A percentile compares a stretch with the other conserved stretches of the same genome.
Conservation (phyloP, 768 basidiomycete species). For the Tylopilus plumbeoviolaceoides region DNA sequence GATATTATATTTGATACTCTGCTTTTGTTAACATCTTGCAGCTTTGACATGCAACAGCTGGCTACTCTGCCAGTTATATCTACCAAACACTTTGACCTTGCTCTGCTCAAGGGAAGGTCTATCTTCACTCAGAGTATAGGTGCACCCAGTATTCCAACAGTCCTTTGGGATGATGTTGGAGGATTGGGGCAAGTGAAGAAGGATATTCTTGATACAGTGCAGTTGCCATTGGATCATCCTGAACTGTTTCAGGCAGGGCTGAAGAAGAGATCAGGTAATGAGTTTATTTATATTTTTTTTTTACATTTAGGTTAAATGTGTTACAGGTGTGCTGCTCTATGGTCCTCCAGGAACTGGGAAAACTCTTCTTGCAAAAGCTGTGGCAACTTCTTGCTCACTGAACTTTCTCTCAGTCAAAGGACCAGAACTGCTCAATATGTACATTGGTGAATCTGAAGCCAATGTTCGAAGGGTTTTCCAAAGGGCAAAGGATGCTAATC, state of each 20-base stretch:
- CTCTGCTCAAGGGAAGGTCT: slow-evolving; percentile 65
- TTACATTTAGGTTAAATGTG: not conserved
- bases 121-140: slow-evolving; percentile 91
- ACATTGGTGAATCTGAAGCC: slow-evolving; percentile 97
- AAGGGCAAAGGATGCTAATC: slow-evolving; percentile 83
- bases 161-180: slow-evolving; percentile 97
- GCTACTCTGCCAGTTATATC: slow-evolving; percentile 17
- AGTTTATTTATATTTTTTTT: not conserved
- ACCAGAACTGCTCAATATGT: slow-evolving; percentile 95
- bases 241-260: slow-evolving; percentile 87
- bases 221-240: slow-evolving; percentile 85
- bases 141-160: slow-evolving; percentile 94
- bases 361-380: slow-evolving; percentile 92
- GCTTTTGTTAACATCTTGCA: not conserved
- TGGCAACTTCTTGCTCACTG: slow-evolving; percentile 90
- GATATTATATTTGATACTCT: not conserved
- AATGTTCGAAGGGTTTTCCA: slow-evolving; percentile 94
- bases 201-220: slow-evolving; percentile 95
- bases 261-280: slow-evolving; percentile 88
- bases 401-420: slow-evolving; percentile 99
- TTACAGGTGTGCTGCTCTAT: slow-evolving; percentile 80
- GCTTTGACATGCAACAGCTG: not conserved
- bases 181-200: slow-evolving; percentile 82
- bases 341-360: slow-evolving; percentile 97
- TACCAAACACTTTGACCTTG: slow-evolving; percentile 65